Evolutionary conservation across 345 rosid species (phyloP).

Genomic region (Citrus australasica): DNA sequence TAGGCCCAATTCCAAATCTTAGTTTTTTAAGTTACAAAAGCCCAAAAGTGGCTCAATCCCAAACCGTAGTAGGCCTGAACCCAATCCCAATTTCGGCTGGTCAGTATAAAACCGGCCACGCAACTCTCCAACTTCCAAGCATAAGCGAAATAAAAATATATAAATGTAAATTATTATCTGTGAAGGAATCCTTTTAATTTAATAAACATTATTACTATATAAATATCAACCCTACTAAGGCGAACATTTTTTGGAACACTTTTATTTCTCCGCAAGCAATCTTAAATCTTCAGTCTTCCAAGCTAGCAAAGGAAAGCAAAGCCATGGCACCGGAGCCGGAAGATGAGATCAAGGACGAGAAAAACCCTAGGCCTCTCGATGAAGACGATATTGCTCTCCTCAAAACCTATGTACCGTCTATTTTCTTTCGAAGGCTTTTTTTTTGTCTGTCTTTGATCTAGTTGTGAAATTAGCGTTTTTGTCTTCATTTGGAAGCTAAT

Average conservation of each 20-base stretch:
- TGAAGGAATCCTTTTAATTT: no score
- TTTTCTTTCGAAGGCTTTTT: neutral
- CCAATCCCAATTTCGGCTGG: no score
- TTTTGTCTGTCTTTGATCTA: neutral
- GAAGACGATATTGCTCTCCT: slow-evolving; percentile 95
- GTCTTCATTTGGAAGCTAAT: neutral
- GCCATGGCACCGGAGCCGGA: slow-evolving; percentile 43
- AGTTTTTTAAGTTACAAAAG: no score
- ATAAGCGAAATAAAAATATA: no score
- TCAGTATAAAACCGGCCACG: no score
- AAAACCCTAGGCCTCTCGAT: slow-evolving; percentile 81
- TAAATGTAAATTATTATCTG: no score
- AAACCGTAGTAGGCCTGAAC: no score
- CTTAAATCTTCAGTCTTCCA: slow-evolving; percentile 3
- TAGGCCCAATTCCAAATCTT: no score
- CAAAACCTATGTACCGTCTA: slow-evolving; percentile 65
- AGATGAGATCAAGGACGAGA: slow-evolving; percentile 78
- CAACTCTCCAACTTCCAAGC: no score
- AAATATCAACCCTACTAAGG: no score
- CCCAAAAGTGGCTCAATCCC: no score
- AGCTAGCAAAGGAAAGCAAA: neutral
- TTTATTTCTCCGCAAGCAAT: neutral
- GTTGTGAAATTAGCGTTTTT: neutral
- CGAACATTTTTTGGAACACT: rapidly evolving
- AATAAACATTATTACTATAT: no score